A percentile compares a stretch with the other conserved stretches of the same genome.
Evolutionary conservation across 495 filamentous ascomycete genomes (phyloP).

Genomic region (Penicillium steckii): DNA sequence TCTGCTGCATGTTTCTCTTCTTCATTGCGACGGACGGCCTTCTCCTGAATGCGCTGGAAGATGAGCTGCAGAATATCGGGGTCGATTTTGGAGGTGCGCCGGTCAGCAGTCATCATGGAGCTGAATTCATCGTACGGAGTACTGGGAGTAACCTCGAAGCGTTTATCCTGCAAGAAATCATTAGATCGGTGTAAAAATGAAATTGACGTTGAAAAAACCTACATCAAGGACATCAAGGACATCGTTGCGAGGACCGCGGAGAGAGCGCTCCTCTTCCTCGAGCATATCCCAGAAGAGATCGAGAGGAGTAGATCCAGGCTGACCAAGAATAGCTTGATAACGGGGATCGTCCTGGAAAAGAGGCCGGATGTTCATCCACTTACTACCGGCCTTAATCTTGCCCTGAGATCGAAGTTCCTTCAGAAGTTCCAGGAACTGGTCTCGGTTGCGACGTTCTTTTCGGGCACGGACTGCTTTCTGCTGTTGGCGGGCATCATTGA

Average conservation of each 20-base stretch:
- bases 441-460: constrained; percentile 80
- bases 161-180: constrained; percentile 66
- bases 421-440: constrained; percentile 73
- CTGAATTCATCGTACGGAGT: constrained; percentile 88
- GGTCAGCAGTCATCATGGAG: constrained; percentile 73
- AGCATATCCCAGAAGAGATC: constrained; percentile 97
- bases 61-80: constrained; percentile 71
- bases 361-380: constrained; percentile 83
- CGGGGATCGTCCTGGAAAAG: constrained; percentile 77
- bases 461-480: constrained; percentile 78
- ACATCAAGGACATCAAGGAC: constrained; percentile 90
- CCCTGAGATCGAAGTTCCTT: constrained; percentile 69
- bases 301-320: constrained; percentile 82
- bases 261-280: constrained; percentile 84
- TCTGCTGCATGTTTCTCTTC: constrained; percentile 83
- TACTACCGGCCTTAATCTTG: constrained; percentile 86
- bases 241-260: constrained; percentile 79
- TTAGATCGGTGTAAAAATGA: background rate
- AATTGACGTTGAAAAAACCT: constrained; percentile 31
- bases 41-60: constrained; percentile 84
- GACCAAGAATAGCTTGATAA: constrained; percentile 82
- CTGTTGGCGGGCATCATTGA: constrained; percentile 84
- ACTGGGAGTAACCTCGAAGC: constrained; percentile 81
- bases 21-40: constrained; percentile 70
- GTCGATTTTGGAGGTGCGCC: constrained; percentile 79